phyloP scores from a whole-genome alignment of 768 basidiomycete genomes.

The Pseudohyphozyma bogoriensis region DNA sequence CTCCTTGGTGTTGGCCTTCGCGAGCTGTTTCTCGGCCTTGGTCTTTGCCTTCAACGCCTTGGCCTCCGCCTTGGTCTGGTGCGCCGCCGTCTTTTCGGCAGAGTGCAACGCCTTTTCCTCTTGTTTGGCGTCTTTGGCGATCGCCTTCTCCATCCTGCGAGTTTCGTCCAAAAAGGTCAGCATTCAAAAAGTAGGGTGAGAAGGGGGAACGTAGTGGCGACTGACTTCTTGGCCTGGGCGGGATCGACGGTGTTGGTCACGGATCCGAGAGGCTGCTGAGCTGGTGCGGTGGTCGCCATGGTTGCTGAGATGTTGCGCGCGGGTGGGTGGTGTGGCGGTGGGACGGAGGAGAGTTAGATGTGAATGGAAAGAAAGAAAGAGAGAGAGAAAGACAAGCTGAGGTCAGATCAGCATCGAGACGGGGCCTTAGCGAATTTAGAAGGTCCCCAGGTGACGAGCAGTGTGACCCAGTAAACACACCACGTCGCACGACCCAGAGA shows the following conservation, averaged over 20 bases:
- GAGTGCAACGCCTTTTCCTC: slow-evolving; percentile 14
- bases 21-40: slow-evolving; percentile 16
- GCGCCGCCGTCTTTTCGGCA: slow-evolving; percentile 1
- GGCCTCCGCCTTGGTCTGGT: slow-evolving; percentile 15
- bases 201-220: background rate
- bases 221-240: slow-evolving; percentile 19
- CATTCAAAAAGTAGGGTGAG: background rate
- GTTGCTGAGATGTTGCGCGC: no score
- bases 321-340: no score
- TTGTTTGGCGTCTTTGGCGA: slow-evolving; percentile 17
- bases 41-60: slow-evolving; percentile 15
- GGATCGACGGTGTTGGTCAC: background rate
- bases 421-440: no score
- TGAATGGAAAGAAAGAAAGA: no score
- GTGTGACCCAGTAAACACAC: no score
- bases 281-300: no score
- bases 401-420: no score
- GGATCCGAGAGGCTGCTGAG: background rate
- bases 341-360: no score
- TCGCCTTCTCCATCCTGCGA: slow-evolving; percentile 18
- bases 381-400: no score
- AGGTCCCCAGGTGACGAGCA: no score
- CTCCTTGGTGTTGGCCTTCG: slow-evolving; percentile 8
- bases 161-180: background rate
- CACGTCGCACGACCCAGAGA: no score